Percentiles rank a stretch among this genome's conserved stretches.
Evolutionary conservation across 2,329 filamentous ascomycete genomes (phyloP).

Genomic region (Cytospora paraplurivora): DNA sequence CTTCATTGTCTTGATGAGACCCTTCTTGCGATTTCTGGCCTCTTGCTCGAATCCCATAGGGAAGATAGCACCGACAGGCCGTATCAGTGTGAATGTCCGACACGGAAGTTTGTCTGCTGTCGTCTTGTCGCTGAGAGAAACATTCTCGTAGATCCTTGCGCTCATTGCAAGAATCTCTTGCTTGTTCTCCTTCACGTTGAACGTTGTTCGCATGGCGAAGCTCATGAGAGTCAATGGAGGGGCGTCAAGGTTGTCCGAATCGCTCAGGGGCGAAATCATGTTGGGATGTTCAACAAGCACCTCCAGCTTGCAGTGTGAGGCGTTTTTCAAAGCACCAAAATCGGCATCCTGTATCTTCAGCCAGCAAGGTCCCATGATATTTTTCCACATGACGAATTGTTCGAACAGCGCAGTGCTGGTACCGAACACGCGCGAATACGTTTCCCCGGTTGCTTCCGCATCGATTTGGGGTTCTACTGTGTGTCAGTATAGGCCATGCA

Average conservation of each 20-base stretch:
- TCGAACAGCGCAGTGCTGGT: conserved; percentile 93
- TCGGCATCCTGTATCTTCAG: conserved; percentile 85
- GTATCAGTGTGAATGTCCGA: conserved; percentile 87
- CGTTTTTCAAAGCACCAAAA: conserved; percentile 82
- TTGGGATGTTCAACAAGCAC: conserved; percentile 78
- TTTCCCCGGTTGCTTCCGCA: conserved; percentile 74
- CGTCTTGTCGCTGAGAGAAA: conserved; percentile 84
- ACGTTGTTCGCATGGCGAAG: conserved; percentile 80
- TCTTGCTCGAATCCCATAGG: conserved; percentile 85
- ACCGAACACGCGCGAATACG: conserved; percentile 92
- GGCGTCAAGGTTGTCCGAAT: conserved; percentile 78
- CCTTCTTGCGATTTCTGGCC: conserved; percentile 69
- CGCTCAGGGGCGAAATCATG: conserved; percentile 70
- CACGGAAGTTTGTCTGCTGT: conserved; percentile 86
- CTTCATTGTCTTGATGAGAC: conserved; percentile 78
- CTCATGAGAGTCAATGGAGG: conserved; percentile 97
- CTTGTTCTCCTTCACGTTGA: conserved; percentile 92
- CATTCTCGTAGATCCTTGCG: conserved; percentile 88
- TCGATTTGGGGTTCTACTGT: conserved; percentile 65
- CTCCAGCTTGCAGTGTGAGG: conserved; percentile 96
- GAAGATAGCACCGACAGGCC: conserved; percentile 74
- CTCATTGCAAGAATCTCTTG: conserved; percentile 93
- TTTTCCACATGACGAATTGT: conserved; percentile 98
- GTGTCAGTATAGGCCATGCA: conserved; percentile 29
- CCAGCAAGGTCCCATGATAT: conserved; percentile 99